Percentiles rank a stretch among this genome's conserved stretches.
These are phyloP conservation scores for Macadamia tetraphylla DNA, from an alignment of 164 flowering plant species.

Conservation along the genomic window DNA sequence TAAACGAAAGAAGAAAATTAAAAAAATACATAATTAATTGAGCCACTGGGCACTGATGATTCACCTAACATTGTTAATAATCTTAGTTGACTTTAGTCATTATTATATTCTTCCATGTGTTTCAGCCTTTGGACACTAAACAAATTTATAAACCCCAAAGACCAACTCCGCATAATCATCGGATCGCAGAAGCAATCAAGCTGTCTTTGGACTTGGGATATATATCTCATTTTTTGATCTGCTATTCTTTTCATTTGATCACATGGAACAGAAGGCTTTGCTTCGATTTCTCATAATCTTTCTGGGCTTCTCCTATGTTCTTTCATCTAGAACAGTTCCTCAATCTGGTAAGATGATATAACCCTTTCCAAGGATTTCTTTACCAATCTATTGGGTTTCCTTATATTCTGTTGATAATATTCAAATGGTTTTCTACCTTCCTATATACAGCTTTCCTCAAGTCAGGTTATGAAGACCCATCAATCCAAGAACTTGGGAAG, in stretches of 20 bases:
- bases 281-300: conserved; percentile 21
- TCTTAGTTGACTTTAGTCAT: no score
- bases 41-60: no score
- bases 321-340: conserved; percentile 32
- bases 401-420: not conserved
- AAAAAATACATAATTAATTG: no score
- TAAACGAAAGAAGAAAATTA: no score
- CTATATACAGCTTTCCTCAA: conserved; percentile 25
- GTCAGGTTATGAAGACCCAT: conserved; percentile 13
- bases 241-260: not conserved
- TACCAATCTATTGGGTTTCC: not conserved
- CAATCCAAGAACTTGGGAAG: conserved; percentile 14
- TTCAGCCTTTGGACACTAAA: no score
- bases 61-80: no score
- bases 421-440: not conserved
- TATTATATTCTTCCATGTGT: no score
- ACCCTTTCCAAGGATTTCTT: not conserved
- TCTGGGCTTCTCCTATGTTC: conserved; percentile 24
- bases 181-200: no score
- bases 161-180: no score
- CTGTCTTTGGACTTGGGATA: no score
- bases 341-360: conserved; percentile 22
- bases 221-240: no score
- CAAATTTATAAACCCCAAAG: no score
- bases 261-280: conserved; percentile 26